Evolutionary conservation across 2,329 filamentous ascomycete species (phyloP).

Genomic region (Coniochaeta sp.): DNA sequence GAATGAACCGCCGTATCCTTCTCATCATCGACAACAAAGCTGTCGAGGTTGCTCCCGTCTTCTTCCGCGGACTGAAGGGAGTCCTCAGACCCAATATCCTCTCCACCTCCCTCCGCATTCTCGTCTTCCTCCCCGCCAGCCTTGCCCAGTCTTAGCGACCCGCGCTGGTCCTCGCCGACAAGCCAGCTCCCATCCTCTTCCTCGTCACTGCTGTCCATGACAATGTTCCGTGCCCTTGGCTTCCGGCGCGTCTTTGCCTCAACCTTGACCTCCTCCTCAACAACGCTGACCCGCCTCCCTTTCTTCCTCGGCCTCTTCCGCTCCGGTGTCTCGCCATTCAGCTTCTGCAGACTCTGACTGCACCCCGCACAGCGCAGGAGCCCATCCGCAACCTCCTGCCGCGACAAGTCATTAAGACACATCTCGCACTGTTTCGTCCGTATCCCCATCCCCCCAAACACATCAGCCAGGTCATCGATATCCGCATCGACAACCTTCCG

Average conservation of each 20-base stretch:
- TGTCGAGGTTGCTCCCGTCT: conserved; percentile 44
- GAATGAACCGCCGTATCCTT: conserved; percentile 3
- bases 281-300: conserved; percentile 23
- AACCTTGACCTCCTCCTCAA: conserved; percentile 23
- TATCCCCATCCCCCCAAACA: conserved; percentile 80
- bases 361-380: conserved; percentile 59
- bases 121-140: conserved; percentile 84
- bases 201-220: conserved; percentile 61
- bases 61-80: conserved; percentile 48
- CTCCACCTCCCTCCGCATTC: conserved; percentile 78
- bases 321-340: conserved; percentile 38
- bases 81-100: conserved; percentile 67
- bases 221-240: conserved; percentile 43
- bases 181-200: conserved; percentile 72
- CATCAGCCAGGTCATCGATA: conserved; percentile 74
- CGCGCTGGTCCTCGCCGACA: conserved; percentile 59
- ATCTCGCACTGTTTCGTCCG: conserved; percentile 73
- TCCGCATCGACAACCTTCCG: conserved; percentile 50
- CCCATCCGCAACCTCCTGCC: conserved; percentile 39
- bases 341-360: conserved; percentile 61
- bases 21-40: conserved; percentile 45
- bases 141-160: conserved; percentile 56
- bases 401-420: conserved; percentile 62
- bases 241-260: conserved; percentile 24
- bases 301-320: conserved; percentile 27